Percentiles rank a stretch among this genome's conserved stretches.
Conservation (phyloP, 2,329 filamentous ascomycete species). For the Orbilia ellipsospora region DNA sequence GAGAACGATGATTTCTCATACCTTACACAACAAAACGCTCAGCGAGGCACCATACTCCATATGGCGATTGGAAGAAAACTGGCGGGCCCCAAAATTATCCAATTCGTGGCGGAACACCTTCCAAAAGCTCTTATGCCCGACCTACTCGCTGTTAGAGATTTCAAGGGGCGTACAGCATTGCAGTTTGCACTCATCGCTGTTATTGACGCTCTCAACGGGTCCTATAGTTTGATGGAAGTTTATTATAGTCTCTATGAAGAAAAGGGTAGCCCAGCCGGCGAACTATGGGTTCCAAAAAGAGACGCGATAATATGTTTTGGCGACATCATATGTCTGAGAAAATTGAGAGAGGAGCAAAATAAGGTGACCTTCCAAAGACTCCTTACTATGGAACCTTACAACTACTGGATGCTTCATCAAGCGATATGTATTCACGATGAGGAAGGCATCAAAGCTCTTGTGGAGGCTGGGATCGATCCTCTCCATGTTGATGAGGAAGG, state of each 20-base stretch:
- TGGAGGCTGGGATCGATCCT: background rate
- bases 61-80: background rate
- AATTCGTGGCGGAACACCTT: slow-evolving; percentile 10
- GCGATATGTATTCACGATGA: background rate
- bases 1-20: slow-evolving; percentile 15
- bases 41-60: slow-evolving; percentile 11
- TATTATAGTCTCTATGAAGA: slow-evolving; percentile 5
- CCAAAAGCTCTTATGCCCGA: background rate
- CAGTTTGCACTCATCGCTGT: background rate
- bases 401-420: slow-evolving; percentile 3
- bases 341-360: background rate
- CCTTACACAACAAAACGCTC: background rate
- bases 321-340: background rate
- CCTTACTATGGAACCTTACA: slow-evolving; percentile 5
- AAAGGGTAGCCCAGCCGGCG: background rate
- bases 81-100: background rate
- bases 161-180: background rate
- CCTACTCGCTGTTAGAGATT: slow-evolving; percentile 8
- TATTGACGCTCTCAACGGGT: no score
- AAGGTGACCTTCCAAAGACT: slow-evolving; percentile 6
- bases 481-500: slow-evolving; percentile 6
- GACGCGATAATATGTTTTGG: background rate
- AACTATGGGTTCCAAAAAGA: background rate
- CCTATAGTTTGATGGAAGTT: background rate
- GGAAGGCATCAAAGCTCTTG: background rate